Conservation (phyloP, 345 rosid species). For the Citrus glauca region DNA sequence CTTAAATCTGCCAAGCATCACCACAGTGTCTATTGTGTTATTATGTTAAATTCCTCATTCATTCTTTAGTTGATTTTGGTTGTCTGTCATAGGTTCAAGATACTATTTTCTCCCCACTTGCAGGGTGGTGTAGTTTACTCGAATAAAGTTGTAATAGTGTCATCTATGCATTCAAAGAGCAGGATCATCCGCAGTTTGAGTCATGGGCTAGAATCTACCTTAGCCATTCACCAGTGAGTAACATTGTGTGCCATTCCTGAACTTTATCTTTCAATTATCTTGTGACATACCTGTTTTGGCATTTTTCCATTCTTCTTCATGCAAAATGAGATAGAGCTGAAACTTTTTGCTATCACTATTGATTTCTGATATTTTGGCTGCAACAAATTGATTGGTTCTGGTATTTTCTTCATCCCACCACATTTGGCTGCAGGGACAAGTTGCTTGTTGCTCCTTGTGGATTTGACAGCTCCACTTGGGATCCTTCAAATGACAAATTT, state of each 20-base stretch:
- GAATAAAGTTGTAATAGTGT: slow-evolving; percentile 58
- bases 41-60: background rate
- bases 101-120: slow-evolving; percentile 12
- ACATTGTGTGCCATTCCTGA: slow-evolving; percentile 9
- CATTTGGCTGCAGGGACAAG: slow-evolving; percentile 52
- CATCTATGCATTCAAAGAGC: slow-evolving; percentile 50
- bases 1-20: background rate
- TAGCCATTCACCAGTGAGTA: slow-evolving; percentile 58
- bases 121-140: slow-evolving; percentile 90
- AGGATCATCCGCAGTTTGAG: slow-evolving; percentile 36
- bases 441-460: slow-evolving; percentile 58
- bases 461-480: slow-evolving; percentile 52
- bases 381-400: background rate
- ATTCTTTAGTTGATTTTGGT: background rate
- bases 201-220: slow-evolving; percentile 58
- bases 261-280: background rate
- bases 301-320: background rate
- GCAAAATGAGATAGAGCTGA: slow-evolving; percentile 7
- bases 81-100: background rate
- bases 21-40: background rate
- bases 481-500: slow-evolving; percentile 59
- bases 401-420: background rate
- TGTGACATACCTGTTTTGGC: background rate
- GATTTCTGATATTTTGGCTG: background rate
- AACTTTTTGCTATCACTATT: background rate